phyloP scores from a whole-genome alignment of 371 early-diverging fungal species.

The Amoeboaphelidium occidentale region DNA sequence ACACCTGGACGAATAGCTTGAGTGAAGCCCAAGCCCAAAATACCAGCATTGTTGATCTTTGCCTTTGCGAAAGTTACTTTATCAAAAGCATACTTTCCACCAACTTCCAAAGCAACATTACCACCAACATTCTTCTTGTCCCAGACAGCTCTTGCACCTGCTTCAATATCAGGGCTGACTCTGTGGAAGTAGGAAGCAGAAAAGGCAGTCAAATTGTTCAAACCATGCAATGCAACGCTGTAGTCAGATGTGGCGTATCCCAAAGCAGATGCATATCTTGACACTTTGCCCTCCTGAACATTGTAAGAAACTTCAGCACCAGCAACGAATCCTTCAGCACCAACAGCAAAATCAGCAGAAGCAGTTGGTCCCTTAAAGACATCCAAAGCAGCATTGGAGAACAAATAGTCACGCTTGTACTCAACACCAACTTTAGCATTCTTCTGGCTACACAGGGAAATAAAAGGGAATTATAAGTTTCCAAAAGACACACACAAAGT shows the following conservation, averaged over 20 bases:
- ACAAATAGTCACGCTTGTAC: constrained; percentile 57
- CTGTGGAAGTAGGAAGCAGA: constrained; percentile 88
- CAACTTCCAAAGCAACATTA: constrained; percentile 70
- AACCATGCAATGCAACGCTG: constrained; percentile 5
- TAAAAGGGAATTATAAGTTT: background rate
- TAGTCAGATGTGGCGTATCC: background rate
- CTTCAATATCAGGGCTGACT: constrained; percentile 64
- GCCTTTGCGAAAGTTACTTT: constrained; percentile 68
- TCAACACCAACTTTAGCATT: constrained; percentile 40
- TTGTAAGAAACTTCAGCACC: constrained; percentile 1
- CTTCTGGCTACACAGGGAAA: constrained; percentile 19
- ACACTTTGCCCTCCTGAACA: background rate
- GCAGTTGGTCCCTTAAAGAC: constrained; percentile 57
- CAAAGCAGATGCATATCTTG: background rate
- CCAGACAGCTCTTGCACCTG: constrained; percentile 78
- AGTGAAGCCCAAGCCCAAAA: constrained; percentile 73
- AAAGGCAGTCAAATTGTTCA: constrained; percentile 33
- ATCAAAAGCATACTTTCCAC: constrained; percentile 78
- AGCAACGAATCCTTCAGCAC: constrained; percentile 4
- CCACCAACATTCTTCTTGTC: constrained; percentile 36
- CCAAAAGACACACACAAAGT: background rate
- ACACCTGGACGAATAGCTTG: constrained; percentile 81
- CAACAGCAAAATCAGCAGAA: constrained; percentile 40
- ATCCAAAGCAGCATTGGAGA: constrained; percentile 40
- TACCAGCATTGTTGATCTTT: constrained; percentile 83